Conservation (phyloP, 805 yeast species). For the Ogataea sp. region DNA sequence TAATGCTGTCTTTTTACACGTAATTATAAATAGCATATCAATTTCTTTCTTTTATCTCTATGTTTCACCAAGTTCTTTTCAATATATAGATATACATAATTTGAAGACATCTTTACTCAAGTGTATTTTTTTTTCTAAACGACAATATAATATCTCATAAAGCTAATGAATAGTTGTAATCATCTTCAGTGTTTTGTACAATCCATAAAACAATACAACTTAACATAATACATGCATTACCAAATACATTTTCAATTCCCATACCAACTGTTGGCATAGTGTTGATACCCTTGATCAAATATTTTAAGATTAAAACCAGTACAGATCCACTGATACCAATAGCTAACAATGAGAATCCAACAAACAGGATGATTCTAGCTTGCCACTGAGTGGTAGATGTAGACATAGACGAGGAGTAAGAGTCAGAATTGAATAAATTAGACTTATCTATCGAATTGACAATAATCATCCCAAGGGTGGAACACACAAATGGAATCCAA, state of each 20-base stretch:
- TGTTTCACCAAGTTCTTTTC: too few relatives aligned
- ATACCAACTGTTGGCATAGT: conserved; percentile 85
- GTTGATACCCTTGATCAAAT: conserved; percentile 63
- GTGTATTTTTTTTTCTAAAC: neutral
- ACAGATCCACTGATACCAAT: conserved; percentile 92
- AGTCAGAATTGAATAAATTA: conserved; percentile 38
- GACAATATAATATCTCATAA: conserved; percentile 7
- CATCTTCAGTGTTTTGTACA: conserved; percentile 93
- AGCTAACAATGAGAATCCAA: conserved; percentile 89
- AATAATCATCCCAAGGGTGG: conserved; percentile 83
- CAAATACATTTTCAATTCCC: conserved; percentile 85
- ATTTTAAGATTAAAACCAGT: conserved; percentile 80
- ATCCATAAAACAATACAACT: conserved; percentile 90
- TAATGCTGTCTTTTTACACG: too few relatives aligned
- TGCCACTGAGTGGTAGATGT: conserved; percentile 71
- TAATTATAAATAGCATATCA: too few relatives aligned
- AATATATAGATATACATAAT: neutral
- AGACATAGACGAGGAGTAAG: conserved; percentile 26
- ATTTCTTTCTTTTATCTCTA: too few relatives aligned
- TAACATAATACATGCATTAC: conserved; percentile 72
- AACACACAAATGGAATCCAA: conserved; percentile 91
- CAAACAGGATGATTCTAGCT: conserved; percentile 80
- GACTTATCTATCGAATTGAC: conserved; percentile 67
- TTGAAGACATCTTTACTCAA: neutral
- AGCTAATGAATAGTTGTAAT: conserved; percentile 86